phyloP scores from a whole-genome alignment of 768 basidiomycete species.

The Boletales sp. region DNA sequence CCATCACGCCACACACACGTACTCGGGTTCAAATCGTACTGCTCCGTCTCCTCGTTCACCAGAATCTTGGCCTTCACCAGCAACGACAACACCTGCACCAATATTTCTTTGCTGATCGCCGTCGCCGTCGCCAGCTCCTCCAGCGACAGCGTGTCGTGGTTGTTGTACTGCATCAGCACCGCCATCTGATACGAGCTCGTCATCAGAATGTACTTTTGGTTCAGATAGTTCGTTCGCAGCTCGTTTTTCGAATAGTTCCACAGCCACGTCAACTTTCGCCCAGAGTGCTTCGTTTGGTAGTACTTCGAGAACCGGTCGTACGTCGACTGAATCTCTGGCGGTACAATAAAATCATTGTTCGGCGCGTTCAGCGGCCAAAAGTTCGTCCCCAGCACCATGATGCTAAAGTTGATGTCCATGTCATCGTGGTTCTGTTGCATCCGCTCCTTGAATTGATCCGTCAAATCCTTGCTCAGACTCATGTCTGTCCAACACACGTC shows the following conservation, averaged over 20 bases:
- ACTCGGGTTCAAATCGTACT: constrained; percentile 91
- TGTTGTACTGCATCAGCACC: constrained; percentile 92
- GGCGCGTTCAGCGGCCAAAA: constrained; percentile 93
- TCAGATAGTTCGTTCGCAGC: constrained; percentile 86
- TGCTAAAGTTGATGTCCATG: constrained; percentile 84
- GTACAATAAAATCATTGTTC: constrained; percentile 82
- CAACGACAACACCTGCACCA: constrained; percentile 60
- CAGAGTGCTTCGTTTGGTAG: constrained; percentile 91
- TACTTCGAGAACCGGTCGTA: constrained; percentile 91
- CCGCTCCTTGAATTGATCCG: constrained; percentile 90
- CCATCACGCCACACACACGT: neutral
- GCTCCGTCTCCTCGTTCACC: constrained; percentile 82
- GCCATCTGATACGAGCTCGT: constrained; percentile 95
- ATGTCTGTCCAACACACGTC: constrained; percentile 60
- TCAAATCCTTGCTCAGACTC: constrained; percentile 92
- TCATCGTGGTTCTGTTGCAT: constrained; percentile 86
- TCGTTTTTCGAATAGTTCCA: constrained; percentile 99
- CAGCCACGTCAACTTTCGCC: constrained; percentile 94
- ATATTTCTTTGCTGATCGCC: constrained; percentile 71
- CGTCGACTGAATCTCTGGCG: constrained; percentile 79
- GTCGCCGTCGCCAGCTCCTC: constrained; percentile 80
- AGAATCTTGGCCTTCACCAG: constrained; percentile 87
- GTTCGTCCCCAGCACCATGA: constrained; percentile 93
- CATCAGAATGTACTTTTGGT: constrained; percentile 95
- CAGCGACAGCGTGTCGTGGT: constrained; percentile 78